These are phyloP conservation scores for Filobasidium wieringae DNA, from an alignment of 768 basidiomycete species.

Conservation along the genomic window DNA sequence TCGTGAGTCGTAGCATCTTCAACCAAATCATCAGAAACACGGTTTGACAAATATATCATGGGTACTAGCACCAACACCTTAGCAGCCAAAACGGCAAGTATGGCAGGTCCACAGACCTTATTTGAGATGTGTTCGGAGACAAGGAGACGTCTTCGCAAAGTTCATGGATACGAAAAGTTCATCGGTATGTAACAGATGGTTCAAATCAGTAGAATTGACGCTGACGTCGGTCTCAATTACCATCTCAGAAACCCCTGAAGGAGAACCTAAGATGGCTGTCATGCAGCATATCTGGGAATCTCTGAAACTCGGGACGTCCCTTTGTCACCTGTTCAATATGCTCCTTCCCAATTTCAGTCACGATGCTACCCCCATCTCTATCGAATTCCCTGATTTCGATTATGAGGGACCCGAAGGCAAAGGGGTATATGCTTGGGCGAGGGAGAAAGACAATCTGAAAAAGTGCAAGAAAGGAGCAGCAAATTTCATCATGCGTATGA, in stretches of 20 bases:
- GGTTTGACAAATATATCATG: background rate
- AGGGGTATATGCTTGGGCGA: conserved; percentile 32
- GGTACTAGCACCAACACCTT: conserved; percentile 25
- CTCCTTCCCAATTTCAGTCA: conserved; percentile 43
- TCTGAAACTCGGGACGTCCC: conserved; percentile 80
- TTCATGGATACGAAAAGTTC: conserved; percentile 31
- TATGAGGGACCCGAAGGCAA: conserved; percentile 18
- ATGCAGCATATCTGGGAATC: conserved; percentile 91
- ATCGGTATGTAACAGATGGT: conserved; percentile 21
- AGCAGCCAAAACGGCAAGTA: conserved; percentile 35
- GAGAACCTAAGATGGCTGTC: conserved; percentile 50
- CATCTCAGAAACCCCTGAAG: conserved; percentile 29
- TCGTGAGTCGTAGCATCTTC: background rate
- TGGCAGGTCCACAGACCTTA: conserved; percentile 30
- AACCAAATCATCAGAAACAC: too few relatives aligned
- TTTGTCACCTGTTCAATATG: conserved; percentile 93
- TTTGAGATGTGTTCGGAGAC: conserved; percentile 31
- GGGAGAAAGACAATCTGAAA: conserved; percentile 54
- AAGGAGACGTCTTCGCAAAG: conserved; percentile 25
- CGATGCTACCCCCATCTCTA: conserved; percentile 18
- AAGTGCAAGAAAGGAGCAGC: conserved; percentile 83
- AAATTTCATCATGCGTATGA: conserved; percentile 80
- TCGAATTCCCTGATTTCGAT: conserved; percentile 30
- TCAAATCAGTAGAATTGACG: background rate
- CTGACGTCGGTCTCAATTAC: background rate